Conservation (phyloP, 805 yeast species). For the Barnettozyma californica region DNA sequence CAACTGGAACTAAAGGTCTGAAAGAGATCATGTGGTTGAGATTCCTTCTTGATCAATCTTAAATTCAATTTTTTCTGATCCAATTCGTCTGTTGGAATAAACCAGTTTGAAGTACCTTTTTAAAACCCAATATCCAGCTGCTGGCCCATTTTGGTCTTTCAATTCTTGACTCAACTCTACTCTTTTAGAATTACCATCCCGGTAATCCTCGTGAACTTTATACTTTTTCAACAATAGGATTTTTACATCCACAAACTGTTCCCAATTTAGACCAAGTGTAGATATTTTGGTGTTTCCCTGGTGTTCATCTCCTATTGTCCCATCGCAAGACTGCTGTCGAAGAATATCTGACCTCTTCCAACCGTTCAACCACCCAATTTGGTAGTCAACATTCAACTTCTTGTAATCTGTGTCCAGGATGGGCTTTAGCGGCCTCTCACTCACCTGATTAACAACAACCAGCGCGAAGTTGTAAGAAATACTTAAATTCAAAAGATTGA, state of each 20-base stretch:
- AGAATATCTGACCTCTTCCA: conserved; percentile 51
- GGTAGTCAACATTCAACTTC: conserved; percentile 48
- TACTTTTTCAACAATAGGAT: conserved; percentile 40
- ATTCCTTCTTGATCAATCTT: conserved; percentile 22
- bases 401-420: conserved; percentile 20
- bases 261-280: conserved; percentile 52
- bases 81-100: conserved; percentile 30
- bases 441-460: conserved; percentile 74
- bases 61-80: conserved; percentile 17
- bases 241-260: conserved; percentile 45
- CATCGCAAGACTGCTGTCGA: conserved; percentile 23
- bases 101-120: conserved; percentile 35
- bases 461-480: conserved; percentile 47
- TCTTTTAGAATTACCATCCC: neutral
- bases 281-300: conserved; percentile 37
- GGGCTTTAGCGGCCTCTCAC: conserved; percentile 44
- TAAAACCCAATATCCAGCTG: conserved; percentile 15
- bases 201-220: conserved; percentile 23
- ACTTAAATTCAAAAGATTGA: conserved; percentile 46
- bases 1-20: conserved; percentile 32
- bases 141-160: conserved; percentile 7
- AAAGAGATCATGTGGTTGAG: neutral
- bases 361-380: conserved; percentile 68
- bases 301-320: conserved; percentile 4
- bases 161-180: conserved; percentile 3